Evolutionary conservation across 2,329 filamentous ascomycete genomes (phyloP), one percentile per base, ranked within the genome.

Genomic region (Verticillium alfalfae): DNA sequence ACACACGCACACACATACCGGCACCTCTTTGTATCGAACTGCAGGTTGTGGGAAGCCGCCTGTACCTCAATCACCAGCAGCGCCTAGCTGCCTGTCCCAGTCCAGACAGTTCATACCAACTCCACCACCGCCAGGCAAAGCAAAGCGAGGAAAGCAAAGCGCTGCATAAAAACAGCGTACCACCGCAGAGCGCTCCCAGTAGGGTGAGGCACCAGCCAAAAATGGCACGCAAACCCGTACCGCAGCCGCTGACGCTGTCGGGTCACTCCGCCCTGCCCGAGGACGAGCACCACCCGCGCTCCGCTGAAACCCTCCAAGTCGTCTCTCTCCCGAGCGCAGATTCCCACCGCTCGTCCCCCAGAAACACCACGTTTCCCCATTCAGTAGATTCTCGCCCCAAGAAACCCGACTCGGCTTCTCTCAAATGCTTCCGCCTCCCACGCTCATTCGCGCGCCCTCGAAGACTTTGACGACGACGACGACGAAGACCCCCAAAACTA

Each of bases 141-240:
- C 10, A 45, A 13, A 31, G n/a, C 26, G 26, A 31, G 26, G 26
- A 31, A 31, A 31, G 26, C 26, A 31, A 31, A 31, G 26, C 26
- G 26, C 26, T 31, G 26, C 26, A 31, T 31, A 31, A 31, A 31
- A 31, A 31, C 26, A 31, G 26, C 38, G 18, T 13, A 37, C 15
- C n/a, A 37, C 55, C 12, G 55, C 55, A 37, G 8, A 36, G 34
- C 34, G 16, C n/a, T 16, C 18, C 10, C 56, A 52, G 45, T 52
- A 52, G 45, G 45, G 45, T 18, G 45, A 52, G 45, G 45, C 45
- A 52, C 54, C 54, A 15, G 54, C 58, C 45, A 59, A 37, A 37
- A 59, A 86, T 86, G 83, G 82, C 79, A 76, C 84, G 83, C 73
- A 86, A 84, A 75, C 75, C 80, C 70, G 81, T 79, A 74, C 84